Evolutionary conservation across 2,329 filamentous ascomycete species (phyloP).

Genomic region (Aureobasidium melanogenum): DNA sequence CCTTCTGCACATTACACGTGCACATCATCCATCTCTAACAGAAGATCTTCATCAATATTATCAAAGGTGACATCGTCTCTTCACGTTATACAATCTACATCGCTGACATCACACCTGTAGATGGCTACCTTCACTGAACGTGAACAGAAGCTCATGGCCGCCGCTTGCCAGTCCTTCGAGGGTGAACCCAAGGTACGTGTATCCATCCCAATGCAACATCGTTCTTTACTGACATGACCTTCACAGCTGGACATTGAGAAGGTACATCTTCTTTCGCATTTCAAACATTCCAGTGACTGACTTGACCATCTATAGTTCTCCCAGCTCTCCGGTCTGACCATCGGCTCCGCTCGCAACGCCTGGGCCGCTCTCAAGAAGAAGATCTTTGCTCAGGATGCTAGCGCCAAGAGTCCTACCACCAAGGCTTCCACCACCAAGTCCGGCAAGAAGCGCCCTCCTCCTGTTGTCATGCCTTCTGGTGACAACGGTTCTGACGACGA

Average conservation of each 20-base stretch:
- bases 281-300: background rate
- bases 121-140: conserved; percentile 17
- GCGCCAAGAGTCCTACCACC: background rate
- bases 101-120: background rate
- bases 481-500: conserved; percentile 13
- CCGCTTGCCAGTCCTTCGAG: conserved; percentile 22
- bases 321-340: conserved; percentile 17
- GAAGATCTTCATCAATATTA: background rate
- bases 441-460: conserved; percentile 1
- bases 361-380: conserved; percentile 27
- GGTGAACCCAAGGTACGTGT: conserved; percentile 21
- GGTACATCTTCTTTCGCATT: background rate
- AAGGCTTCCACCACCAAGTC: background rate
- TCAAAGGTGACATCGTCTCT: background rate
- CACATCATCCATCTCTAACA: background rate
- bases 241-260: conserved; percentile 21
- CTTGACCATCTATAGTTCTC: conserved; percentile 13
- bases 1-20: background rate
- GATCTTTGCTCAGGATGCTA: conserved; percentile 14
- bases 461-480: background rate
- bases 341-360: conserved; percentile 24
- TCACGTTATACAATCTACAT: background rate
- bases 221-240: background rate
- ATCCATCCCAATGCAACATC: background rate
- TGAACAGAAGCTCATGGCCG: conserved; percentile 19